A percentile compares a stretch with the other conserved stretches of the same genome.
These are phyloP conservation scores for Dichotomopilus funicola DNA, from an alignment of 2,329 filamentous ascomycete genomes.

Conservation along the genomic window DNA sequence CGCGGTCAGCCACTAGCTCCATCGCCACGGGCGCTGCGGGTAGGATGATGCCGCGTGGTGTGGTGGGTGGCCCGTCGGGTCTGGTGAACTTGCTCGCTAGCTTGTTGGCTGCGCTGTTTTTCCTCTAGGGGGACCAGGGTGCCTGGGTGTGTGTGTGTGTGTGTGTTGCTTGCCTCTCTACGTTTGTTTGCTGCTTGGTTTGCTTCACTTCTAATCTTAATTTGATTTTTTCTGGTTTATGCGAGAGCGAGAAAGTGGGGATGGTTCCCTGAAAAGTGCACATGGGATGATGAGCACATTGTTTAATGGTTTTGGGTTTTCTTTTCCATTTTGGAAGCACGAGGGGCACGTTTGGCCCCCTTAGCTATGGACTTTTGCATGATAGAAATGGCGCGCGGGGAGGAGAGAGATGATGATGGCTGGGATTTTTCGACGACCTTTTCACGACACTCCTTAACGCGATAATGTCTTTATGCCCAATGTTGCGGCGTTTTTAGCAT, in stretches of 20 bases:
- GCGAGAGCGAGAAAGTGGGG: background rate
- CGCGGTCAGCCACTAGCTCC: background rate
- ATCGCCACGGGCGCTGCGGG: conserved; percentile 1
- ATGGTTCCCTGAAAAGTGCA: background rate
- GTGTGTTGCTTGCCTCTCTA: background rate
- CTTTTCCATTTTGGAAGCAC: background rate
- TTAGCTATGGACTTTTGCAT: no score
- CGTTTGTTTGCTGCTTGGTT: background rate
- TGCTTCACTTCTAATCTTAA: conserved; percentile 10
- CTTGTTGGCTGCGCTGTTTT: background rate
- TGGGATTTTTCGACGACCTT: background rate
- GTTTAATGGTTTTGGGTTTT: conserved; percentile 3
- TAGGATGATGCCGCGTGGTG: background rate
- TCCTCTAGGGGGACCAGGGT: background rate
- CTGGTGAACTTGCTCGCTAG: background rate
- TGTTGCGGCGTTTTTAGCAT: no score
- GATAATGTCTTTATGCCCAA: background rate
- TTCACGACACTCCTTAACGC: conserved; percentile 8
- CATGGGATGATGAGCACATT: background rate
- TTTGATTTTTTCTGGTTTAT: background rate
- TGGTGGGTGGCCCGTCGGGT: background rate
- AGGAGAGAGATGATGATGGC: background rate
- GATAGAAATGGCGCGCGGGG: background rate
- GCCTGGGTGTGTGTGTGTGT: background rate
- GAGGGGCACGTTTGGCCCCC: no score